These are phyloP conservation scores for Camellia granthamiana DNA, from an alignment of 148 eudicot genomes.

Conservation along the genomic window DNA sequence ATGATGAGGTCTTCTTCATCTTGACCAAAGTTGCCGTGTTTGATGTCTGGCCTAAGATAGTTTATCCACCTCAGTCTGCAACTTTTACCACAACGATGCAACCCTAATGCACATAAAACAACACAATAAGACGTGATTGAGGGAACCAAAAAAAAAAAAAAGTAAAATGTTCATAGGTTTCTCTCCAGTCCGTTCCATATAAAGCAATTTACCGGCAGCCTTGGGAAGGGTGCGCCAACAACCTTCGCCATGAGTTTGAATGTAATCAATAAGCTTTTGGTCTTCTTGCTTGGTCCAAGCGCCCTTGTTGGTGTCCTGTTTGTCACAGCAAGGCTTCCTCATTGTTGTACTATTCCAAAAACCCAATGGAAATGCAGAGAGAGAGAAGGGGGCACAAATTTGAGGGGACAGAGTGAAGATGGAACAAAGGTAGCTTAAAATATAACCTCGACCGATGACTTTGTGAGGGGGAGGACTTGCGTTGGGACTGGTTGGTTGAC, in stretches of 20 bases:
- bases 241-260: conserved; percentile 41
- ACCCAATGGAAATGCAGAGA: not conserved
- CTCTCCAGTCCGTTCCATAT: too few relatives aligned
- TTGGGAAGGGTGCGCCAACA: conserved; percentile 36
- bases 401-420: not conserved
- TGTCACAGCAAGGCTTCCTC: conserved; percentile 14
- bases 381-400: not conserved
- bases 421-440: too few relatives aligned
- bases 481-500: not conserved
- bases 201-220: conserved; percentile 28
- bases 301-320: conserved; percentile 34
- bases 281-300: conserved; percentile 52
- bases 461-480: too few relatives aligned
- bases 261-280: conserved; percentile 39
- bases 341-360: not conserved
- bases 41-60: conserved; percentile 36
- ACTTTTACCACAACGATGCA: conserved; percentile 40
- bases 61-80: conserved; percentile 45
- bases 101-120: conserved; percentile 22
- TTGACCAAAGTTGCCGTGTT: conserved; percentile 33
- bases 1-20: conserved; percentile 50
- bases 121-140: not conserved
- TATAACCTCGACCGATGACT: too few relatives aligned
- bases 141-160: not conserved
- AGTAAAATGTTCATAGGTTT: not conserved